Evolutionary conservation across 2,329 filamentous ascomycete species (phyloP).

Genomic region (Penicillium occitanis): DNA sequence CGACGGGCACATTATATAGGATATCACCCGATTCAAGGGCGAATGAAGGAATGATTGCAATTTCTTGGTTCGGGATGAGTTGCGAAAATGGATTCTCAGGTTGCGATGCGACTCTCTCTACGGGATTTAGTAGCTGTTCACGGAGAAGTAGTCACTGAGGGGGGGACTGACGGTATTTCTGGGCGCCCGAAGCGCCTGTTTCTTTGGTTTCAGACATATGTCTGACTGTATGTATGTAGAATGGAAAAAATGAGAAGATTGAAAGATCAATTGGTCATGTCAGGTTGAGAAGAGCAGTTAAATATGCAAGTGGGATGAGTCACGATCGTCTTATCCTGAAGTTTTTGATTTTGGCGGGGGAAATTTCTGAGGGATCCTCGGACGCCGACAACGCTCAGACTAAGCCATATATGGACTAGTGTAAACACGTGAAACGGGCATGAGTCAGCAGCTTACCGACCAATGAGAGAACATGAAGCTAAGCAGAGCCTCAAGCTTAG

Average conservation of each 20-base stretch:
- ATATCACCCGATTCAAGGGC: conserved; percentile 89
- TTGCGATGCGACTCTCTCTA: conserved; percentile 60
- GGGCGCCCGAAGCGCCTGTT: neutral
- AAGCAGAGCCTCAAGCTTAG: neutral
- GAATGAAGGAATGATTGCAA: conserved; percentile 83
- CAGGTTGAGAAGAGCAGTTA: neutral
- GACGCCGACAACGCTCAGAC: neutral
- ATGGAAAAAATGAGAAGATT: neutral
- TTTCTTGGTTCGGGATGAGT: conserved; percentile 83
- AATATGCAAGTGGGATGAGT: neutral
- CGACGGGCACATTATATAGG: conserved; percentile 70
- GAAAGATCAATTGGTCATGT: neutral
- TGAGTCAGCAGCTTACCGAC: neutral
- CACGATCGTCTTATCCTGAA: neutral
- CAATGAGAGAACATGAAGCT: neutral
- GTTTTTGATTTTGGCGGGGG: neutral
- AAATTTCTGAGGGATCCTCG: conserved; percentile 2
- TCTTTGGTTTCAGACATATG: conserved; percentile 8
- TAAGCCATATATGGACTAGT: neutral
- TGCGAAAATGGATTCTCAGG: conserved; percentile 87
- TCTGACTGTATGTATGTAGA: neutral
- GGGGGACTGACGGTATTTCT: conserved; percentile 21
- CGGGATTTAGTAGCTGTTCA: conserved; percentile 54
- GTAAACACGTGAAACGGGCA: neutral
- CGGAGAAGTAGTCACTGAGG: neutral